Base-by-base conservation (phyloP, 305 asterid genomes). In the Fraxinus sp. region DNA sequence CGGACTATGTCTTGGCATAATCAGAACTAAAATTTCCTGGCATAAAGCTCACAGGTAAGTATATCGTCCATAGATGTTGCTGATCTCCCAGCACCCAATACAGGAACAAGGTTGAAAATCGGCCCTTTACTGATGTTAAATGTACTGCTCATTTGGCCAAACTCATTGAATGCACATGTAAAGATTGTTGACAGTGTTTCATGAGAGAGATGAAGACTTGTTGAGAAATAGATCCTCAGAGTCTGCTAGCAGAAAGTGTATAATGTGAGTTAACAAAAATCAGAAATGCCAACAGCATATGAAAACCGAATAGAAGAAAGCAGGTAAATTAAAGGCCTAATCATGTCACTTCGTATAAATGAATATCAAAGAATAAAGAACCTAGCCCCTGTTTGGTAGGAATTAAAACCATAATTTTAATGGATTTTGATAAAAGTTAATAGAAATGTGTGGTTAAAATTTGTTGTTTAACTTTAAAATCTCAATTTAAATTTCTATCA, bases 31-130 rank as follows among this genome's bases (percentile, higher is more conserved):
- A 78, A 83, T 88, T 90, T 94, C 79, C 82, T 90, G 72, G 97
- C 95, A 88, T 91, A 84, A 70, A 95, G 86, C 88, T 95, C 99
- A 71, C 98, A 95, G 32, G 95, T 92, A 81, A 94, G 86, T 66
- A 93, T 81, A 81, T 91, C 92, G 77, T 90, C 90, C 88, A 91
- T 81, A 85, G 90, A 86, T 55, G 89, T 79, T 2, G 95, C 92
- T 10, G 91, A 90, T 57, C 81, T 86, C 81, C 99, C 99, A 62
- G 93, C 89, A 70, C 93, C 95, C 86, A 91, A 80, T 55, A 93
- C 94, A 3, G 99, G 98, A 80, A 95, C 89, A 74, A 95, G 84
- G 89, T 87, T 94, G 88, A 94, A 94, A 7, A 89, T 57, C 6
- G 91, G 91, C 77, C 71, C 89, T 46, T 79, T 83, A 73, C 80